These are phyloP conservation scores for Calycina herbarum DNA, from an alignment of 2,329 filamentous ascomycete genomes.

Conservation along the genomic window DNA sequence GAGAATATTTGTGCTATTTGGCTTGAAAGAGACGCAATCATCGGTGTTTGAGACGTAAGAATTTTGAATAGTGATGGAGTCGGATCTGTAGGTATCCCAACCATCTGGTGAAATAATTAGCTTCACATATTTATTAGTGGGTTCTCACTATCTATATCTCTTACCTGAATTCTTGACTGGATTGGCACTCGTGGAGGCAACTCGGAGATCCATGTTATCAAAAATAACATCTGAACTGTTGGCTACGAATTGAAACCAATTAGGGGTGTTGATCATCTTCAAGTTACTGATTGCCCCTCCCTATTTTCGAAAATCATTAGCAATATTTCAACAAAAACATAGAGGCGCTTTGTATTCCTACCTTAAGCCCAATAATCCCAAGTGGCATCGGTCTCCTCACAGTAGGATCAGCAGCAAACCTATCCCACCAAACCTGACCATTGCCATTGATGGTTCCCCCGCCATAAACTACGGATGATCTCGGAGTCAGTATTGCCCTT, in stretches of 20 bases:
- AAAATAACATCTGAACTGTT: conserved; percentile 55
- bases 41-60: not conserved
- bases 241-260: conserved; percentile 50
- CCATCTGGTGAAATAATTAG: not conserved
- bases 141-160: not conserved
- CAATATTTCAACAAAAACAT: not conserved
- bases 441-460: not conserved
- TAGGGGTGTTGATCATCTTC: conserved; percentile 55
- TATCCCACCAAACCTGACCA: not conserved
- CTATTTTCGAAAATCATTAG: conserved; percentile 24
- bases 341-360: not conserved
- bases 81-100: not conserved
- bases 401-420: not conserved
- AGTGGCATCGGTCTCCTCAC: not conserved
- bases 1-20: not conserved
- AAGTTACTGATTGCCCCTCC: conserved; percentile 51
- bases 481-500: no score
- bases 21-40: conserved; percentile 4
- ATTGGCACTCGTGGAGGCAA: conserved; percentile 47
- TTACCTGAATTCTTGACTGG: conserved; percentile 49
- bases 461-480: not conserved
- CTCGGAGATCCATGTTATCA: conserved; percentile 51
- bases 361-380: not conserved
- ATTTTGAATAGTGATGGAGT: not conserved
- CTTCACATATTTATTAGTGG: not conserved